These are phyloP conservation scores for Auriscalpium vulgare DNA, from an alignment of 768 basidiomycete genomes.

Conservation along the genomic window DNA sequence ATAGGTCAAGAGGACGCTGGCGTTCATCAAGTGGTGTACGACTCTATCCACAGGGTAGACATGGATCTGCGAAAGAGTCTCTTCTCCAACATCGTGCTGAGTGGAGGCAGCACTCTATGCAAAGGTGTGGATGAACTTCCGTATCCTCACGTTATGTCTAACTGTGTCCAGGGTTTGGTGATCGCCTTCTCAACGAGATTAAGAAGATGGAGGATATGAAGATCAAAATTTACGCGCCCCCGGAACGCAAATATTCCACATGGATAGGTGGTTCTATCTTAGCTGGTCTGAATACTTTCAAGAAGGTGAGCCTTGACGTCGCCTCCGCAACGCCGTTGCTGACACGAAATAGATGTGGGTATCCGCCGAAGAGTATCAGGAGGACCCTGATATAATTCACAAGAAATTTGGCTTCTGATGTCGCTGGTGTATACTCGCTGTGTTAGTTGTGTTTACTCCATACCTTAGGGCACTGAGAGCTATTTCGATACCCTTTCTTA, in stretches of 20 bases:
- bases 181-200: slow-evolving; percentile 91
- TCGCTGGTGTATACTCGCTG: slow-evolving; percentile 3
- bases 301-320: slow-evolving; percentile 55
- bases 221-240: slow-evolving; percentile 98
- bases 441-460: too few relatives aligned
- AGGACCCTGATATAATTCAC: slow-evolving; percentile 98
- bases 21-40: slow-evolving; percentile 97
- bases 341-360: slow-evolving; percentile 84
- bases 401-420: slow-evolving; percentile 81
- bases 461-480: background rate
- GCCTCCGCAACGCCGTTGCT: background rate
- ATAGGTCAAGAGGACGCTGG: slow-evolving; percentile 96
- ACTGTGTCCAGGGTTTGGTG: slow-evolving; percentile 72
- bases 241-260: slow-evolving; percentile 97
- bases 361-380: slow-evolving; percentile 97
- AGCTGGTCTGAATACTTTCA: slow-evolving; percentile 93
- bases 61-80: slow-evolving; percentile 91
- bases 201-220: slow-evolving; percentile 97
- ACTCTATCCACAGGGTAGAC: slow-evolving; percentile 94
- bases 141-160: slow-evolving; percentile 1
- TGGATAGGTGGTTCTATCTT: slow-evolving; percentile 98
- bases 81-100: slow-evolving; percentile 94
- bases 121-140: slow-evolving; percentile 47
- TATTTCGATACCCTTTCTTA: slow-evolving; percentile 12
- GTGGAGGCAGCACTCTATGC: slow-evolving; percentile 93